Base-by-base conservation (phyloP, 2,329 filamentous ascomycete genomes). In the Blastomyces parvus region DNA sequence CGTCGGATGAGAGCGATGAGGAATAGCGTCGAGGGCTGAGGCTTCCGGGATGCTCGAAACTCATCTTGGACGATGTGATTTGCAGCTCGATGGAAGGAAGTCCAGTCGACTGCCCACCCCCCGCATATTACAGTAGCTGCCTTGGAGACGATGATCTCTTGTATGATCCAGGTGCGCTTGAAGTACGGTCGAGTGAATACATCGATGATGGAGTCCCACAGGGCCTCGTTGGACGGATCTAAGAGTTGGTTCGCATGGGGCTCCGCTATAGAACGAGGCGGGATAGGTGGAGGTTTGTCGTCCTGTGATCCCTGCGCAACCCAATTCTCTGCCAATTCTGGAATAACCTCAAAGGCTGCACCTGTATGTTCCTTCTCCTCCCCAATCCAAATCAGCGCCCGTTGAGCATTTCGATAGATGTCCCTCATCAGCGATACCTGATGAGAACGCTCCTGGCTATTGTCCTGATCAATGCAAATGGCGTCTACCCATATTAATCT, bases 391-490 rank as follows among this genome's bases (percentile, higher is more conserved):
- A 62, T 62, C 11, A 62, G 17, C 33, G 52, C 50, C 52, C n/a
- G n/a, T 14, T 44, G 48, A 1, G 64, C 64, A 53, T 62, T 56
- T 9, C 52, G 36, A 33, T 68, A 68, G 36, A 68, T 65, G 14
- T 60, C 27, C 27, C 61, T 62, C 66, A 68, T 68, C 19, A 67
- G 56, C 25, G 57, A 50, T 5, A 67, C 64, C 48, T 67, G 66
- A 7, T 64, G 60, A 13, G 62, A 64, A 19, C 65, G 62, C 27
- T 67, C 67, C 9, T 59, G 62, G 17, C 42, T 13, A 38, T 66
- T 62, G 5, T 57, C 19, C 40, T 67, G 63, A 55, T 67, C 62
- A 36, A 68, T 68, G 59, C 67, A 68, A 1, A 68, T 30, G 30
- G 63, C 63, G 52, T 68, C 66, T 30, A 64, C 60, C 67, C 67